Conservation (phyloP, 2,329 filamentous ascomycete species). For the Talaromyces sp. region DNA sequence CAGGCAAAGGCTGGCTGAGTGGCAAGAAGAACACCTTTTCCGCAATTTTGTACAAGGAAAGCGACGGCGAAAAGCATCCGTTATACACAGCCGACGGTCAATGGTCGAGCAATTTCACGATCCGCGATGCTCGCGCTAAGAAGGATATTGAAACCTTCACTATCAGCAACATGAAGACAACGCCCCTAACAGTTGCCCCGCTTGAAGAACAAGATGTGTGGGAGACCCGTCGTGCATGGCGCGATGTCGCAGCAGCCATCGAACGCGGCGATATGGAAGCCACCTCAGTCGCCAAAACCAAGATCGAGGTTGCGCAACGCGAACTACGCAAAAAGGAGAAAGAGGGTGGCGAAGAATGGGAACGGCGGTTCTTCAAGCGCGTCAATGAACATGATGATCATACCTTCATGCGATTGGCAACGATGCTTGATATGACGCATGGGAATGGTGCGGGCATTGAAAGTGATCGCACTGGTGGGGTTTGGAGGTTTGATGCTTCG, state of each 20-base stretch:
- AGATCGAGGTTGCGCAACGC: slow-evolving; percentile 86
- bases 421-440: slow-evolving; percentile 36
- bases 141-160: slow-evolving; percentile 57
- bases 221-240: slow-evolving; percentile 85
- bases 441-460: slow-evolving; percentile 50
- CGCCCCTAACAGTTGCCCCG: slow-evolving; percentile 66
- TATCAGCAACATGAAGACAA: slow-evolving; percentile 55
- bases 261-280: slow-evolving; percentile 77
- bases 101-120: slow-evolving; percentile 80
- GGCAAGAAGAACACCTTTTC: slow-evolving; percentile 93
- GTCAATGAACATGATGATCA: slow-evolving; percentile 36
- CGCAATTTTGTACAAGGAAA: slow-evolving; percentile 67
- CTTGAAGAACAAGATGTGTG: slow-evolving; percentile 78
- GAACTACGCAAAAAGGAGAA: slow-evolving; percentile 70
- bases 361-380: slow-evolving; percentile 72
- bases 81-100: slow-evolving; percentile 79
- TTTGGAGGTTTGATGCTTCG: slow-evolving; percentile 64
- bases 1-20: slow-evolving; percentile 87
- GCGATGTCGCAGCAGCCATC: slow-evolving; percentile 77
- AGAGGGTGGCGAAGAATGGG: slow-evolving; percentile 72
- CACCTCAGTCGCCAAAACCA: slow-evolving; percentile 73
- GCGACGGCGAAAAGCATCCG: slow-evolving; percentile 63
- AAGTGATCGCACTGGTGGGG: slow-evolving; percentile 62
- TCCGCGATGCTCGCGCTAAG: slow-evolving; percentile 63
- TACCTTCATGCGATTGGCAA: slow-evolving; percentile 43